A percentile compares a stretch with the other conserved stretches of the same genome.
Conservation (phyloP, 2,329 filamentous ascomycete genomes). For the Didymella lethalis region DNA sequence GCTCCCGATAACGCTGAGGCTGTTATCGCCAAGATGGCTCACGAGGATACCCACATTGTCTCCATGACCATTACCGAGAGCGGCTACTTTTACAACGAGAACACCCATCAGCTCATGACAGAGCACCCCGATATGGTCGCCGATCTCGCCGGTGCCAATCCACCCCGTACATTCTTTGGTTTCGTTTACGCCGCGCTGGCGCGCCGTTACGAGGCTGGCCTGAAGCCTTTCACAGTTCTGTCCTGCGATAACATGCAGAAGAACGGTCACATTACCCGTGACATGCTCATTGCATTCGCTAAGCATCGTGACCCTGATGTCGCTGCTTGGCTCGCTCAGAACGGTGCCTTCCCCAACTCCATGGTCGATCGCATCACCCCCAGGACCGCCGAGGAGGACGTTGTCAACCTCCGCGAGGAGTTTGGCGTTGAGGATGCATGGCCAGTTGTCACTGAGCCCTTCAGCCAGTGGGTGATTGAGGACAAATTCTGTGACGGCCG, state of each 20-base stretch:
- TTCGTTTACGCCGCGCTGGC: slow-evolving; percentile 38
- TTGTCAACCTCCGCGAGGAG: slow-evolving; percentile 29
- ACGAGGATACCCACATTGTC: slow-evolving; percentile 41
- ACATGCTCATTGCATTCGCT: slow-evolving; percentile 38
- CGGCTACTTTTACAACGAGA: slow-evolving; percentile 43
- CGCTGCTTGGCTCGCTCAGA: slow-evolving; percentile 37
- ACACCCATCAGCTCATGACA: slow-evolving; percentile 37
- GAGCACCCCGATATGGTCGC: slow-evolving; percentile 40
- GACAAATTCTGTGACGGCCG: slow-evolving; percentile 42
- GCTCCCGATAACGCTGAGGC: slow-evolving; percentile 40
- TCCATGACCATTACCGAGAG: slow-evolving; percentile 44
- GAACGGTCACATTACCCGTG: slow-evolving; percentile 40
- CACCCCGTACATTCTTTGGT: slow-evolving; percentile 40
- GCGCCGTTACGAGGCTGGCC: slow-evolving; percentile 35
- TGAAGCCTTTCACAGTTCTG: slow-evolving; percentile 41
- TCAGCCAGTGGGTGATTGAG: slow-evolving; percentile 43
- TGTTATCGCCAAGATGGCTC: slow-evolving; percentile 42
- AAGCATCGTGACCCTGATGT: slow-evolving; percentile 35
- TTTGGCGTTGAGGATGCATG: slow-evolving; percentile 39
- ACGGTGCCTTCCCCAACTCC: slow-evolving; percentile 43
- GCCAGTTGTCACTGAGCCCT: slow-evolving; percentile 42
- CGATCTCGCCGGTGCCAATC: slow-evolving; percentile 32
- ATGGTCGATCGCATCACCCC: slow-evolving; percentile 45
- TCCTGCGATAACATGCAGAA: slow-evolving; percentile 46
- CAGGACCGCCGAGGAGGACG: slow-evolving; percentile 36